These are phyloP conservation scores for Amanita rimosa DNA, from an alignment of 768 basidiomycete species.

Conservation along the genomic window DNA sequence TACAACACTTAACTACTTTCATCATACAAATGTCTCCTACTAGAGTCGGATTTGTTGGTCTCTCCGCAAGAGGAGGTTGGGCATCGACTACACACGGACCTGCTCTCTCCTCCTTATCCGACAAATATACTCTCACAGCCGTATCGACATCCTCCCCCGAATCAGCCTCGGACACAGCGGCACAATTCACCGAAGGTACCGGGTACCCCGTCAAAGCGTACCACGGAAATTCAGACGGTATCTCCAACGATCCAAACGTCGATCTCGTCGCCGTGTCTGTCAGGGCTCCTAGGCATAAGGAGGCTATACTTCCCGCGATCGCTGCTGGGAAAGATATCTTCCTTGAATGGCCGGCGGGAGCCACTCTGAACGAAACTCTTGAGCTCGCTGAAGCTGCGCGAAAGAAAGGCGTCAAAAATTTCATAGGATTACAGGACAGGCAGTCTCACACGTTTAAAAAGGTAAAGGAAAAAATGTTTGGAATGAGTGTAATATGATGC, in stretches of 20 bases:
- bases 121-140: constrained; percentile 19
- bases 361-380: constrained; percentile 17
- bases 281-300: constrained; percentile 19
- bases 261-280: constrained; percentile 26
- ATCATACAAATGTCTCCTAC: constrained; percentile 1
- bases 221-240: constrained; percentile 17
- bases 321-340: constrained; percentile 27
- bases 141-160: constrained; percentile 21
- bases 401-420: constrained; percentile 16
- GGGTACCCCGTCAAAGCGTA: constrained; percentile 21
- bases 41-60: constrained; percentile 21
- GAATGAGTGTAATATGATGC: too few species aligned
- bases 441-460: constrained; percentile 17
- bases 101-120: constrained; percentile 12
- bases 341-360: constrained; percentile 29
- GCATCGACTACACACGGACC: constrained; percentile 18
- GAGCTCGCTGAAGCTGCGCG: constrained; percentile 22
- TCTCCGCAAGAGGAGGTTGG: constrained; percentile 20
- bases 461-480: constrained; percentile 9
- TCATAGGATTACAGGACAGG: constrained; percentile 25
- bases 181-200: constrained; percentile 16
- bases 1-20: not conserved
- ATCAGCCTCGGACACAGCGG: constrained; percentile 19
- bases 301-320: constrained; percentile 19
- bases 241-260: constrained; percentile 24